phyloP scores from a whole-genome alignment of 2,329 filamentous ascomycete genomes.

The Apiospora pterosperma region DNA sequence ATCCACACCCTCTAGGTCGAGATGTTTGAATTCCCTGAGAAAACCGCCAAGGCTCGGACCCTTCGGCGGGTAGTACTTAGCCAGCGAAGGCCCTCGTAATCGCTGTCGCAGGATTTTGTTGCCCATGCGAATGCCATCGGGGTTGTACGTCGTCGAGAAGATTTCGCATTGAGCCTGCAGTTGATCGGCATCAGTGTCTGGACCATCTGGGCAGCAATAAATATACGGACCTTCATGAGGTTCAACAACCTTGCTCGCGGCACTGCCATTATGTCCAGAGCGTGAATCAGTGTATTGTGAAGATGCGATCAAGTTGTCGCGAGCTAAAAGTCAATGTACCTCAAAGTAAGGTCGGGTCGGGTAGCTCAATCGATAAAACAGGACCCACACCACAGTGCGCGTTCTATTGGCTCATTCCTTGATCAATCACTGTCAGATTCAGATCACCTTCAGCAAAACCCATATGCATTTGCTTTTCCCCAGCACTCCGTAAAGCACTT shows the following conservation, averaged over 20 bases:
- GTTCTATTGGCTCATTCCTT: not conserved
- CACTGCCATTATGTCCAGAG: slow-evolving; percentile 52
- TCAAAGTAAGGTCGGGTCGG: not conserved
- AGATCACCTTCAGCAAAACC: not conserved
- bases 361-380: not conserved
- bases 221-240: slow-evolving; percentile 69
- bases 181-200: slow-evolving; percentile 8
- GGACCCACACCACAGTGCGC: not conserved
- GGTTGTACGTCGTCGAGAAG: slow-evolving; percentile 91
- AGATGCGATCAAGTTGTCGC: not conserved
- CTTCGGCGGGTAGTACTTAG: slow-evolving; percentile 83
- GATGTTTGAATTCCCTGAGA: slow-evolving; percentile 68
- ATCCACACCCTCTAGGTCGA: slow-evolving; percentile 67
- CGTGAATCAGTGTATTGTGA: not conserved
- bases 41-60: slow-evolving; percentile 59
- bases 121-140: slow-evolving; percentile 74
- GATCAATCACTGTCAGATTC: not conserved
- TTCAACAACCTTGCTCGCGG: slow-evolving; percentile 62
- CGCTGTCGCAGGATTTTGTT: slow-evolving; percentile 91
- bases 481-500: too few species aligned
- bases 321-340: not conserved
- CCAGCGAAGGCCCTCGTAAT: slow-evolving; percentile 76
- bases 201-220: not conserved
- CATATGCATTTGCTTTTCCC: too few species aligned
- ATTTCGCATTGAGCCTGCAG: slow-evolving; percentile 80